These are phyloP conservation scores for Marasmius tenuissimus DNA, from an alignment of 1,284 basidiomycete genomes.

Conservation along the genomic window DNA sequence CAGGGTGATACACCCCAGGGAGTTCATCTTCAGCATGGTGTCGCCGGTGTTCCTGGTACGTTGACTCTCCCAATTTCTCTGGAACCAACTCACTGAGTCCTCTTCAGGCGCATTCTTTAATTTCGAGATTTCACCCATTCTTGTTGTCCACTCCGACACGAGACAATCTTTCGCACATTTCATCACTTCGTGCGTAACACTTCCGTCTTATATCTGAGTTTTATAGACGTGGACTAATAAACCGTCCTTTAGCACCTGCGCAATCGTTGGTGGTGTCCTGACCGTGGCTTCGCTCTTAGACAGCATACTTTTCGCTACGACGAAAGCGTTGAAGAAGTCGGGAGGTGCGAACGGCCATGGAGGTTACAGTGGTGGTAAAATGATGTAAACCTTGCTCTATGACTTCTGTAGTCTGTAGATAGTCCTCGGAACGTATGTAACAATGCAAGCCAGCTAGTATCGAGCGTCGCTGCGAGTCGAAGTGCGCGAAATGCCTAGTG, in stretches of 20 bases:
- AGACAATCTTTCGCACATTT: slow-evolving; percentile 97
- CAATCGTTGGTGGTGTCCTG: slow-evolving; percentile 95
- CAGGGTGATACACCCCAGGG: slow-evolving; percentile 69
- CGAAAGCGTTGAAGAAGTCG: slow-evolving; percentile 66
- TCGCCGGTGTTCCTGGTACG: slow-evolving; percentile 74
- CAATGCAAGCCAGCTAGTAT: neutral
- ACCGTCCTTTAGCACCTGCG: slow-evolving; percentile 73
- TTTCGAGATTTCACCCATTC: slow-evolving; percentile 97
- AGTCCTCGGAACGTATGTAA: neutral
- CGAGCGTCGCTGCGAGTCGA: neutral
- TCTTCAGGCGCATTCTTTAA: slow-evolving; percentile 84
- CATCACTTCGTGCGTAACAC: slow-evolving; percentile 80
- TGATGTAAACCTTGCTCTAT: neutral
- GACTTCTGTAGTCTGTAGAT: neutral
- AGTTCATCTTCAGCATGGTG: slow-evolving; percentile 79
- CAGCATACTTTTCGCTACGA: slow-evolving; percentile 80
- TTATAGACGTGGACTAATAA: neutral
- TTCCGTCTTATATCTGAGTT: neutral
- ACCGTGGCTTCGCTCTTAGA: slow-evolving; percentile 95
- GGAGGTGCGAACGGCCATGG: slow-evolving; percentile 19
- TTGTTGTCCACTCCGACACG: slow-evolving; percentile 87
- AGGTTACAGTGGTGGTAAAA: slow-evolving; percentile 1
- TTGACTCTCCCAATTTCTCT: slow-evolving; percentile 13
- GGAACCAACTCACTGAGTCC: neutral
- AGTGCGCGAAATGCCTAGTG: neutral